Percentiles rank a stretch among this genome's conserved stretches.
phyloP scores from a whole-genome alignment of 208 protist genomes.

The Angomonas deanei region DNA sequence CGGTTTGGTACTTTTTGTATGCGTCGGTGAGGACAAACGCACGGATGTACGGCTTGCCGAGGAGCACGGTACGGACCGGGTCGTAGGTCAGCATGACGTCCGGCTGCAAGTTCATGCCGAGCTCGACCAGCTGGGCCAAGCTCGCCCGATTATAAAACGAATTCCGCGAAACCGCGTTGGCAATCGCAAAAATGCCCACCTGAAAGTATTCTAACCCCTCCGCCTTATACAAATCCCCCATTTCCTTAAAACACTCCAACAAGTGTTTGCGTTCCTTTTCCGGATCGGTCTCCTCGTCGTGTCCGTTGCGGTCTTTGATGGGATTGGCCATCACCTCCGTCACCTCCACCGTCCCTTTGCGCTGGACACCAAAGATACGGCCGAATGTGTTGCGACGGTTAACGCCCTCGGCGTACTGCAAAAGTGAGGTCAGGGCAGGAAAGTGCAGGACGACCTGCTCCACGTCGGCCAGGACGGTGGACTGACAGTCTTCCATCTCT shows the following conservation, averaged over 20 bases:
- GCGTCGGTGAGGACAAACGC: constrained; percentile 53
- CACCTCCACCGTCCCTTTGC: constrained; percentile 38
- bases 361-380: constrained; percentile 48
- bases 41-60: constrained; percentile 53
- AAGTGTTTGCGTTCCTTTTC: constrained; percentile 8
- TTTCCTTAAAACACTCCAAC: constrained; percentile 11
- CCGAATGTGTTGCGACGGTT: constrained; percentile 38
- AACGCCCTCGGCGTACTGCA: constrained; percentile 26
- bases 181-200: constrained; percentile 52
- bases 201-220: constrained; percentile 60
- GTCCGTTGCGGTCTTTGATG: constrained; percentile 1
- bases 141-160: constrained; percentile 25
- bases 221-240: constrained; percentile 22
- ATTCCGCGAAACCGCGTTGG: constrained; percentile 35
- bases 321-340: constrained; percentile 36
- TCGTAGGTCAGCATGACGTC: constrained; percentile 69
- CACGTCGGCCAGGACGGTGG: neutral
- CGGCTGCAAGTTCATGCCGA: constrained; percentile 33
- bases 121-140: constrained; percentile 35
- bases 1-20: constrained; percentile 42
- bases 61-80: constrained; percentile 50
- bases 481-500: neutral
- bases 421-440: constrained; percentile 42
- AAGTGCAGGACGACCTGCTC: constrained; percentile 22
- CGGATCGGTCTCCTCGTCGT: constrained; percentile 24